These are phyloP conservation scores for Backusella australiensis DNA, from an alignment of 192 early-diverging fungal genomes.

Conservation along the genomic window DNA sequence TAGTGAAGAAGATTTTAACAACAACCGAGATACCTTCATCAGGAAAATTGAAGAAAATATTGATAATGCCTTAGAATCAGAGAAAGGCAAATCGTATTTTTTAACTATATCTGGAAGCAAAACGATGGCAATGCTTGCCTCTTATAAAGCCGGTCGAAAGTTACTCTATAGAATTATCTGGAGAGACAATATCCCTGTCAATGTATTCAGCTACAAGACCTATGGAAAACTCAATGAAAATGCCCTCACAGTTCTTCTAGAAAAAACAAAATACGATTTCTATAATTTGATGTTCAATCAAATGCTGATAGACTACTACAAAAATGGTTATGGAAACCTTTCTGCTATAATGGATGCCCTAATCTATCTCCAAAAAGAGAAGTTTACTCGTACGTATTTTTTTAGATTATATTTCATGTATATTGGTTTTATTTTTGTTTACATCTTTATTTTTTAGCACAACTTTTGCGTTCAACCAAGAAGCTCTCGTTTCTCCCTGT, in stretches of 20 bases:
- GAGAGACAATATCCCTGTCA: background rate
- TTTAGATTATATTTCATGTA: background rate
- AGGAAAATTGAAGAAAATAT: background rate
- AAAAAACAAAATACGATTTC: background rate
- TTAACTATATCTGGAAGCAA: background rate
- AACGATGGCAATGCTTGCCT: background rate
- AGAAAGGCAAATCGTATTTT: background rate
- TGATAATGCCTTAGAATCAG: background rate
- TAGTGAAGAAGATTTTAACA: background rate
- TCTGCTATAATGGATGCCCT: slow-evolving; percentile 2
- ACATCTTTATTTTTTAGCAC: background rate
- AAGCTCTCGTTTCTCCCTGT: background rate
- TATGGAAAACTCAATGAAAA: background rate
- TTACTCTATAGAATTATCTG: background rate
- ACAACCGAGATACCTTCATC: background rate
- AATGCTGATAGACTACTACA: background rate
- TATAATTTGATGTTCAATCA: background rate
- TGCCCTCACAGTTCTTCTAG: background rate
- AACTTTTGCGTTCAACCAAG: background rate
- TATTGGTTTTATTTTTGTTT: background rate
- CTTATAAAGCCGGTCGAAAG: background rate
- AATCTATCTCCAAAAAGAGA: background rate
- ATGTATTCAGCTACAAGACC: background rate
- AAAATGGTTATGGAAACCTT: background rate
- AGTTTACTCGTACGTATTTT: background rate